Percentiles rank a stretch among this genome's conserved stretches.
Evolutionary conservation across 768 basidiomycete genomes (phyloP).

Genomic region (Macrolepiota fuliginosa): DNA sequence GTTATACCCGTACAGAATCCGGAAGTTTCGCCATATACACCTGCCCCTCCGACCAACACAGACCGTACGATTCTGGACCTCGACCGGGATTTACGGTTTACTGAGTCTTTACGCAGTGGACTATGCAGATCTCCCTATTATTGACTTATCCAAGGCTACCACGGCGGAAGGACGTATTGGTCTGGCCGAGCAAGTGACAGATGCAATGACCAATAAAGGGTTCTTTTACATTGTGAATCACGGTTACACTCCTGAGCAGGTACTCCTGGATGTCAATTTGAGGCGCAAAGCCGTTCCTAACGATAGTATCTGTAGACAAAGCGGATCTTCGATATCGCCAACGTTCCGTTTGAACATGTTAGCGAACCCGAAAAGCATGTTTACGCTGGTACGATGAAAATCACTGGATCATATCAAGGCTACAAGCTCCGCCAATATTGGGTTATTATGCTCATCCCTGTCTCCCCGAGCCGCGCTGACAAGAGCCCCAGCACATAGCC

Average conservation of each 20-base stretch:
- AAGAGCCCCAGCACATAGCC: conserved; percentile 49
- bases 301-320: conserved; percentile 30
- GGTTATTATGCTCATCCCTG: conserved; percentile 28
- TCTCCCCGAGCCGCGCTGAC: not conserved
- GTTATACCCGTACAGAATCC: not conserved
- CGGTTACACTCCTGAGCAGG: conserved; percentile 39
- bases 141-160: conserved; percentile 44
- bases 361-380: conserved; percentile 38
- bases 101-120: conserved; percentile 22
- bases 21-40: conserved; percentile 18
- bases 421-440: conserved; percentile 55
- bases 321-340: conserved; percentile 48
- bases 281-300: not conserved
- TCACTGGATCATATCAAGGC: conserved; percentile 49
- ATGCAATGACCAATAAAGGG: conserved; percentile 43
- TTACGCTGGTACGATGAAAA: conserved; percentile 37
- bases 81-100: not conserved
- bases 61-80: conserved; percentile 14
- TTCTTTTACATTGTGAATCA: conserved; percentile 52
- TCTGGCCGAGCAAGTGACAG: conserved; percentile 37
- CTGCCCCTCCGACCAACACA: conserved; percentile 18
- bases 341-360: conserved; percentile 41
- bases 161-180: conserved; percentile 34
- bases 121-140: conserved; percentile 47
- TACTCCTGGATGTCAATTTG: conserved; percentile 11